Conservation (phyloP, 2,329 filamentous ascomycete genomes). For the Venturia carpophila region DNA sequence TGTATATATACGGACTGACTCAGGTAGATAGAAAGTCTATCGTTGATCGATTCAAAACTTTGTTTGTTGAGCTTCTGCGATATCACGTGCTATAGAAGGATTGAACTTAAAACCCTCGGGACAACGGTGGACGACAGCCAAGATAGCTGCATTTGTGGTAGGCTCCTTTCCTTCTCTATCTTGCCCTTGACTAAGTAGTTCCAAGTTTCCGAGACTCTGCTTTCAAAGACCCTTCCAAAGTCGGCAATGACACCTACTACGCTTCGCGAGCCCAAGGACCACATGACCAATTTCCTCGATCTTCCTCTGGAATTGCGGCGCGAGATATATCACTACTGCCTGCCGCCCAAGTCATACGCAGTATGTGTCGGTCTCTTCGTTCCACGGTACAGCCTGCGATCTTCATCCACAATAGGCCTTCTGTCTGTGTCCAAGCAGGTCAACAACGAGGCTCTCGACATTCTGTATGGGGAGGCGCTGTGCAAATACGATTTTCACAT, state of each 20-base stretch:
- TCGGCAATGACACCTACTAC: not conserved
- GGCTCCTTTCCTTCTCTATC: not conserved
- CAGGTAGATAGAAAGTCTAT: not conserved
- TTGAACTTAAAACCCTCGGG: not conserved
- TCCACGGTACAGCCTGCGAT: not conserved
- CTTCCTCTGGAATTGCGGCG: not conserved
- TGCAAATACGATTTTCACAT: slow-evolving; percentile 1
- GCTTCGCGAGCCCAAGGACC: not conserved
- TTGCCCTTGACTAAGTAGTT: not conserved
- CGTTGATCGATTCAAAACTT: not conserved
- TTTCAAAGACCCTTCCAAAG: not conserved
- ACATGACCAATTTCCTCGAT: not conserved
- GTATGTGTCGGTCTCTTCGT: not conserved
- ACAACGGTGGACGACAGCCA: not conserved
- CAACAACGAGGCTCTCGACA: slow-evolving; percentile 4
- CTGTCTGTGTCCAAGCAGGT: not conserved
- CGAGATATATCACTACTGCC: slow-evolving; percentile 8
- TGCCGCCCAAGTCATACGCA: not conserved
- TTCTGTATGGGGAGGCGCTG: not conserved
- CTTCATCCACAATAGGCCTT: not conserved
- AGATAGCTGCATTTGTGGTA: not conserved
- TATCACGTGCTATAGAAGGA: not conserved
- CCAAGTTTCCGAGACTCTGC: not conserved
- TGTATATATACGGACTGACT: not conserved
- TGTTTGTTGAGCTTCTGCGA: not conserved